Conservation (phyloP, 495 filamentous ascomycete genomes). For the Pseudevernia furfuracea region DNA sequence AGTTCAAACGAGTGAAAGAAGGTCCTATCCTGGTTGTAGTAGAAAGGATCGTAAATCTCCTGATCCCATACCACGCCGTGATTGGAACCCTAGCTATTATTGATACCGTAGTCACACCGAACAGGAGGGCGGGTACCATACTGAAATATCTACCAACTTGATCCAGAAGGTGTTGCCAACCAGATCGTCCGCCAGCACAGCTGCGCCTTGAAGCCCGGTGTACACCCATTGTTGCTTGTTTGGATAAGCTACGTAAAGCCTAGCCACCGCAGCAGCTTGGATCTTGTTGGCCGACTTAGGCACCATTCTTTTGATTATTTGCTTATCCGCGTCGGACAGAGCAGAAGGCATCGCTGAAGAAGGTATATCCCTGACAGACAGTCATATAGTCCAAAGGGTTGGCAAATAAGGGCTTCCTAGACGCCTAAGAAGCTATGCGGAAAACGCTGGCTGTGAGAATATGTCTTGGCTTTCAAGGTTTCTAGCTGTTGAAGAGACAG, state of each 20-base stretch:
- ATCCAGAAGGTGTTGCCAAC: constrained; percentile 95
- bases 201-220: constrained; percentile 86
- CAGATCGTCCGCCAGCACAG: constrained; percentile 87
- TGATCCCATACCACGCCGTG: constrained; percentile 97
- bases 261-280: constrained; percentile 83
- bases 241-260: constrained; percentile 89
- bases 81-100: constrained; percentile 52
- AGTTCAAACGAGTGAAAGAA: constrained; percentile 98
- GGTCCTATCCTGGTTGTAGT: constrained; percentile 88
- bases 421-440: background rate
- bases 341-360: constrained; percentile 68
- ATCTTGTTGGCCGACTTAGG: constrained; percentile 94
- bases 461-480: background rate
- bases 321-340: constrained; percentile 82
- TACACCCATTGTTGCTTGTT: constrained; percentile 83
- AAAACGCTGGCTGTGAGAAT: background rate
- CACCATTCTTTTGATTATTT: constrained; percentile 82
- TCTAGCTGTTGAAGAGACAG: background rate
- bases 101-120: constrained; percentile 6
- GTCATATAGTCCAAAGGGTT: background rate
- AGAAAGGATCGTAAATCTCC: constrained; percentile 90
- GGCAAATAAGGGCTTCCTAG: background rate
- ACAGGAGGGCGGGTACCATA: constrained; percentile 41
- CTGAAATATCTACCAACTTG: constrained; percentile 93
- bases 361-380: background rate